Evolutionary conservation across 75 land plant genomes (phyloP), one percentile per base, ranked within the genome.

Genomic region (Pinus tabuliformis): DNA sequence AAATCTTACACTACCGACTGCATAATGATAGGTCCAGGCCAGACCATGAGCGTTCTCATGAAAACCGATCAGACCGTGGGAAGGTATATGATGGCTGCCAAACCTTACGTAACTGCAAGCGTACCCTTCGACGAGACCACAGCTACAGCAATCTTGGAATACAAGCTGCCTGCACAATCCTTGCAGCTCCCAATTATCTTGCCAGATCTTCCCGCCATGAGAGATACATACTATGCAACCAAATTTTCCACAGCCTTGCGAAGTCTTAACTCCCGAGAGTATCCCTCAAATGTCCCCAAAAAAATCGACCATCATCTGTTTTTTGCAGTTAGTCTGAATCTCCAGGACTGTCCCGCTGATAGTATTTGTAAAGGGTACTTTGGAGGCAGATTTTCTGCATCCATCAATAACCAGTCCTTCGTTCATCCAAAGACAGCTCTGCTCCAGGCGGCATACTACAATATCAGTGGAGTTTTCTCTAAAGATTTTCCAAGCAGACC

Each of bases 341-440:
- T 85, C 18, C 85, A 87, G 57, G 82, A 85, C 14, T 87, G 87
- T 36, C 84, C 82, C 58, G 42, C 21, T 45, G 12, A 78, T 36
- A 45, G 61, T 68, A 73, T 58, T 3, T 91, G 94, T 60, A 58
- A 65, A n/a, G 85, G 80, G 1, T 5, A 8, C 13, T 56, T 33
- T 5, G 79, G 79, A 15, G 61, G 72, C 56, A 75, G 82, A 18
- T 76, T 82, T 24, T 21, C 61, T 49, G 85, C 77, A 16, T 79
- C 87, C 7, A 73, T 85, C 52, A 85, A 83, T 75, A 85, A 85
- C 59, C 84, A 83, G 63, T 72, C 87, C 0, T 85, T 83, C 58
- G 74, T 79, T 39, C 57, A 61, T 22, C 74, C 58, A 28, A 17
- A 62, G 24, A 22, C 73, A 16, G 63, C 80, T 9, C 36, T 64